These are phyloP conservation scores for Pneumocystis oryctolagi DNA, from an alignment of 1,139 yeast genomes.

Conservation along the genomic window DNA sequence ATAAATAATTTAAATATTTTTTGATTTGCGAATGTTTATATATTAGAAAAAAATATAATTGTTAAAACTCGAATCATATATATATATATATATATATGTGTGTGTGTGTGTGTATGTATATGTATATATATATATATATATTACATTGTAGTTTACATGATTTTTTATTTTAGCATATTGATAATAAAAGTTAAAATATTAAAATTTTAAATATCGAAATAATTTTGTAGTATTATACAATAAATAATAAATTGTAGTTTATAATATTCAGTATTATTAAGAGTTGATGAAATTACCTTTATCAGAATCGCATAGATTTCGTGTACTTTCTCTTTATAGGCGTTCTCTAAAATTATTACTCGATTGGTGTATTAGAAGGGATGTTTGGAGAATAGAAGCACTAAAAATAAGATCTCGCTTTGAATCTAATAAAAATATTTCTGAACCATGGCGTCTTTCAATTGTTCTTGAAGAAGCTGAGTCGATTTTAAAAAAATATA, in stretches of 20 bases:
- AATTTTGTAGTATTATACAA: neutral
- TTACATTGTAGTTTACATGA: neutral
- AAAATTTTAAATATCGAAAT: neutral
- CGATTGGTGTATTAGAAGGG: slow-evolving; percentile 16
- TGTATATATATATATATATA: neutral
- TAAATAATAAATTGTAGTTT: too few species aligned
- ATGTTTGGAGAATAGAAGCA: slow-evolving; percentile 14
- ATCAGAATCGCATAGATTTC: neutral
- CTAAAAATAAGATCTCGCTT: slow-evolving; percentile 13
- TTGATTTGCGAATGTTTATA: neutral
- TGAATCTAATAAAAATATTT: slow-evolving; percentile 14
- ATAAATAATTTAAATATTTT: neutral
- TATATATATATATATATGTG: too few species aligned
- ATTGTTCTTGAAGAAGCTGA: slow-evolving; percentile 9
- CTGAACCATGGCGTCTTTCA: slow-evolving; percentile 12
- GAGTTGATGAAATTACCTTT: neutral
- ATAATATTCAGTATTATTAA: neutral
- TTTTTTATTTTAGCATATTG: neutral
- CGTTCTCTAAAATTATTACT: slow-evolving; percentile 12
- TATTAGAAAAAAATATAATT: neutral
- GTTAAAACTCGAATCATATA: neutral
- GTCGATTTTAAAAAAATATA: slow-evolving; percentile 2
- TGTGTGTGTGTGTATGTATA: too few species aligned
- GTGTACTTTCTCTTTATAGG: slow-evolving; percentile 14
- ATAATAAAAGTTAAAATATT: neutral